Evolutionary conservation across 345 rosid genomes (phyloP).

Genomic region (Euphorbia pulcherrima): DNA sequence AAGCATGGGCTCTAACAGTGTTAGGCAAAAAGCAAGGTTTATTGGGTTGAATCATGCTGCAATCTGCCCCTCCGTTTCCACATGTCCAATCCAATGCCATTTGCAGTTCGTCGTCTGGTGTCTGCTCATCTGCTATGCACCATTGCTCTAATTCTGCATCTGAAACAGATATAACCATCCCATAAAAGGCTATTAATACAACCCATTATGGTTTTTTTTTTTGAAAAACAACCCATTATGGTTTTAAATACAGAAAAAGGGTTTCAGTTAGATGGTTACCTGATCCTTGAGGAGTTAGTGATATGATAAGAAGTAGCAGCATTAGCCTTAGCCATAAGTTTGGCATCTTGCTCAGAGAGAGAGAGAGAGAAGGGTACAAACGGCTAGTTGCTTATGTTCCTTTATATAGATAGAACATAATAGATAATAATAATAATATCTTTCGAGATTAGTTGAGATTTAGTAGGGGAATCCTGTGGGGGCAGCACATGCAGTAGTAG

Average conservation of each 20-base stretch:
- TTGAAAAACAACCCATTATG: too few relatives aligned
- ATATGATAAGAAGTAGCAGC: slow-evolving; percentile 34
- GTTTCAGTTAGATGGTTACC: slow-evolving; percentile 27
- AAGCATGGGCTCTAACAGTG: slow-evolving; percentile 63
- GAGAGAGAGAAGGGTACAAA: slow-evolving; percentile 16
- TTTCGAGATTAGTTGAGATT: too few relatives aligned
- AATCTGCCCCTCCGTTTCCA: slow-evolving; percentile 56
- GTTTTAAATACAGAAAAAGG: too few relatives aligned
- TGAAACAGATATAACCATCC: background rate
- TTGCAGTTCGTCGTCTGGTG: slow-evolving; percentile 61
- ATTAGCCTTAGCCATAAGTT: slow-evolving; percentile 34
- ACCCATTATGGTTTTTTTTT: too few relatives aligned
- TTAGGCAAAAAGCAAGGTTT: slow-evolving; percentile 68
- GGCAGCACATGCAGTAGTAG: background rate
- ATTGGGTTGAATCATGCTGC: slow-evolving; percentile 48
- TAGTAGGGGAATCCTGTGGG: background rate
- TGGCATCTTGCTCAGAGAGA: slow-evolving; percentile 36
- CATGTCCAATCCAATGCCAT: slow-evolving; percentile 73
- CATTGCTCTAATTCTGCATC: slow-evolving; percentile 65
- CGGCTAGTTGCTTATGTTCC: background rate
- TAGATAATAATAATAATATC: too few relatives aligned
- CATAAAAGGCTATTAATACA: too few relatives aligned
- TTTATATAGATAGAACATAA: too few relatives aligned
- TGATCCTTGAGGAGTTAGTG: slow-evolving; percentile 33
- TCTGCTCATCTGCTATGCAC: slow-evolving; percentile 78